A percentile compares a stretch with the other conserved stretches of the same genome.
These are phyloP conservation scores for Acephala macrosclerotiorum DNA, from an alignment of 2,329 filamentous ascomycete genomes.

Conservation along the genomic window DNA sequence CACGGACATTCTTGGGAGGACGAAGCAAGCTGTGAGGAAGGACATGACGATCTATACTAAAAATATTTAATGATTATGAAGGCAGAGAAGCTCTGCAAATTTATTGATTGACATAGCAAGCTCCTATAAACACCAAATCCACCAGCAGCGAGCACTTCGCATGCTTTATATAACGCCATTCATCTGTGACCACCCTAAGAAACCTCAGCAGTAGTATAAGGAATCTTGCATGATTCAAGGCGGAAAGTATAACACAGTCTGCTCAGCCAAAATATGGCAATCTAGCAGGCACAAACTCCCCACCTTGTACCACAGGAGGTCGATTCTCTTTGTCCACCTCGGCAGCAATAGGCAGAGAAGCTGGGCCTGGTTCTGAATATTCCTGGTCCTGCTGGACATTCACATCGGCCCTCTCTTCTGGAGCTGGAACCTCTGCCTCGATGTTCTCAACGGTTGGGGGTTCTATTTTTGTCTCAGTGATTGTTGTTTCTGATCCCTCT, in stretches of 20 bases:
- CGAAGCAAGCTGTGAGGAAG: constrained; percentile 46
- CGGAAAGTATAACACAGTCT: not conserved
- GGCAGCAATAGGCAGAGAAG: not conserved
- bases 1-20: constrained; percentile 63
- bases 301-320: constrained; percentile 24
- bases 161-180: constrained; percentile 40
- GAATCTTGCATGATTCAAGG: not conserved
- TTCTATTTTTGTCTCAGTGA: constrained; percentile 34
- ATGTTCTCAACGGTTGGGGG: constrained; percentile 20
- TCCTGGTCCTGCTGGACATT: not conserved
- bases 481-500: constrained; percentile 46
- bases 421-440: constrained; percentile 6
- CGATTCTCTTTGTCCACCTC: not conserved
- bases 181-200: constrained; percentile 18
- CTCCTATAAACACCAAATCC: constrained; percentile 2
- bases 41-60: not conserved
- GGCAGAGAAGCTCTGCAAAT: not conserved
- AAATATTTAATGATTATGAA: not conserved
- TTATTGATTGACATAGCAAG: not conserved
- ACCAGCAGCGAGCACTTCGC: constrained; percentile 46
- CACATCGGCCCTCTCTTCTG: constrained; percentile 4
- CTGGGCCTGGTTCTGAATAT: not conserved
- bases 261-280: constrained; percentile 59
- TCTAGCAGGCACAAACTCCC: constrained; percentile 63
- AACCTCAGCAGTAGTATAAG: constrained; percentile 4